Base-by-base conservation (phyloP, 225 moss, liverwort and hornwort genomes). In the Bryoerythrophyllum caledonicum region DNA sequence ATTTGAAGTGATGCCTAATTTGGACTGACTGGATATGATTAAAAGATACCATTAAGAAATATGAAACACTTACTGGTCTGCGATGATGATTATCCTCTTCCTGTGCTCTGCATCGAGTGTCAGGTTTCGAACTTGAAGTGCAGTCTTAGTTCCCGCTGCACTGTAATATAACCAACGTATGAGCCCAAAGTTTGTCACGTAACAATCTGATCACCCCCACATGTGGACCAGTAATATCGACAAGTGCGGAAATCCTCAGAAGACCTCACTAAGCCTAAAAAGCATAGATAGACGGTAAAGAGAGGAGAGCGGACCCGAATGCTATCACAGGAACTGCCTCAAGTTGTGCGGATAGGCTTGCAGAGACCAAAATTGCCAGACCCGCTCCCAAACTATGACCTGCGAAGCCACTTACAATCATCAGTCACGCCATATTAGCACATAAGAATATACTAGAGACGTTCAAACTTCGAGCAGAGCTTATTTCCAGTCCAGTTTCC, bases 381-480 rank as follows among this genome's bases (percentile, higher is more conserved):
- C 84, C 80, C 56, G 81, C 91, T 84, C 89, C 89, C 77, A 87
- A 79, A 81, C 84, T 83, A 60, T 91, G 89, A 38, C 89, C 86
- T 90, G 70, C 61, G 68, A 76, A 56, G 67, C 53, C 52, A 59
- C 60, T 70, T 34, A 53, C 65, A 28, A 53, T 48, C 58, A 78
- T 69, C 26, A 74, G 38, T 28, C 66, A 20, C 40, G 32, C 30
- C 44, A 44, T 44, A 46, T 23, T 15, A 25, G 9, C 14, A 40
- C 43, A 59, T 57, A 3, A 40, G 25, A 30, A 27, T 28, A 28
- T 56, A 60, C 28, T n/a, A 8, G 40, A 57, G 20, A 10, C 41
- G 6, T 26, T 55, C 41, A 40, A 43, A 56, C 28, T 27, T 37
- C 53, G 3, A 64, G 38, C 35, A 38, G 25, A 20, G 7, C 25